Evolutionary conservation across 768 basidiomycete genomes (phyloP).

Genomic region (Lentinus tigrinus): DNA sequence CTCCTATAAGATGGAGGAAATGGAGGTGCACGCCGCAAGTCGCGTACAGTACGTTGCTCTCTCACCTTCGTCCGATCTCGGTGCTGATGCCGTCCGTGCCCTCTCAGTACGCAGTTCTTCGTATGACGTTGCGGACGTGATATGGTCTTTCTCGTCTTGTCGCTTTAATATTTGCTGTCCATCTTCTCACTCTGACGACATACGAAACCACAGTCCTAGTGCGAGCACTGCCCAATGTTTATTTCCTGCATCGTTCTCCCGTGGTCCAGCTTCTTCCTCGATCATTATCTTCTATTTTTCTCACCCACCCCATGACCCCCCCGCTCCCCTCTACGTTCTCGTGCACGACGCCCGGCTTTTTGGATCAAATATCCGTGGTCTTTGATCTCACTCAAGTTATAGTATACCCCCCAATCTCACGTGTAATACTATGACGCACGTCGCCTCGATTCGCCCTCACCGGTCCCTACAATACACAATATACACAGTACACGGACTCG

Average conservation of each 20-base stretch:
- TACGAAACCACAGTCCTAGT: slow-evolving; percentile 20
- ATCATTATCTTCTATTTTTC: slow-evolving; percentile 4
- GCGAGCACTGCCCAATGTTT: slow-evolving; percentile 8
- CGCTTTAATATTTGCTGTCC: slow-evolving; percentile 20
- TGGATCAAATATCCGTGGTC: slow-evolving; percentile 34
- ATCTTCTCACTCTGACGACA: slow-evolving; percentile 18
- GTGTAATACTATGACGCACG: slow-evolving; percentile 40
- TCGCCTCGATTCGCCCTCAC: slow-evolving; percentile 14
- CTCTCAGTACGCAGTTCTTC: slow-evolving; percentile 79
- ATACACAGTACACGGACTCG: slow-evolving; percentile 12
- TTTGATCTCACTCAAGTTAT: slow-evolving; percentile 31
- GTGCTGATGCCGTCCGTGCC: slow-evolving; percentile 7
- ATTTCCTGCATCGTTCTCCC: slow-evolving; percentile 6
- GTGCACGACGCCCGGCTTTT: slow-evolving; percentile 26
- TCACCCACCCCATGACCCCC: background rate
- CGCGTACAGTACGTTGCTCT: slow-evolving; percentile 73
- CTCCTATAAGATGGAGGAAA: slow-evolving; percentile 99
- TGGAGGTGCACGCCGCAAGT: slow-evolving; percentile 96
- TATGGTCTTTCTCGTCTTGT: slow-evolving; percentile 23
- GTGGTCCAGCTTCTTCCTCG: slow-evolving; percentile 1
- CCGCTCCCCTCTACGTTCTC: slow-evolving; percentile 17
- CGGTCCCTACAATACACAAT: slow-evolving; percentile 26
- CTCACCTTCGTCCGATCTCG: slow-evolving; percentile 8
- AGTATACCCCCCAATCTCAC: slow-evolving; percentile 37
- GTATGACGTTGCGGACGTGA: slow-evolving; percentile 48